Evolutionary conservation across 2,329 filamentous ascomycete species (phyloP).

Genomic region (Aspergillus sp.): DNA sequence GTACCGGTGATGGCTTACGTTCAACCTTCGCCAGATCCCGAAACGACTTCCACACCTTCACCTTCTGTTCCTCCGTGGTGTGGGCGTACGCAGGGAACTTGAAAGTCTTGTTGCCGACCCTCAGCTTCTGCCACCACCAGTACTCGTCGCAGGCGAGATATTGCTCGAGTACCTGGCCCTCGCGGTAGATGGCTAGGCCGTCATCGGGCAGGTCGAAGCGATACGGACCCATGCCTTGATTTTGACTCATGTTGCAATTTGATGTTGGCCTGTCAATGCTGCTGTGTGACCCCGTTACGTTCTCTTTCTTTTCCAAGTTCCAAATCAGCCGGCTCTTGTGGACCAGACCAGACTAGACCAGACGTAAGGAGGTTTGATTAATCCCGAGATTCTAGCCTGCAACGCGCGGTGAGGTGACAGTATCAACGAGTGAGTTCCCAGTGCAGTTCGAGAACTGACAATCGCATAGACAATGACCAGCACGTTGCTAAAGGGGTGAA

Average conservation of each 20-base stretch:
- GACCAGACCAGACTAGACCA: neutral
- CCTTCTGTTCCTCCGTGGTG: slow-evolving; percentile 1
- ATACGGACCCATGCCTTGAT: neutral
- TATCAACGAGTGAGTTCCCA: neutral
- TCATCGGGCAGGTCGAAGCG: neutral
- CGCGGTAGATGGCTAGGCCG: neutral
- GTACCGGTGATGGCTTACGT: neutral
- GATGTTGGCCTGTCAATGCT: neutral
- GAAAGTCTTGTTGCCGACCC: neutral
- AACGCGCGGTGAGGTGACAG: neutral
- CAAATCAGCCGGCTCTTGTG: neutral
- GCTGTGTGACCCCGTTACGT: neutral
- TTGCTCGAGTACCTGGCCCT: neutral
- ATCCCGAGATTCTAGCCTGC: too few relatives aligned
- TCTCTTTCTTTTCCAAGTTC: neutral
- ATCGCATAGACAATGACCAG: neutral
- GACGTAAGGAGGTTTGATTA: too few relatives aligned
- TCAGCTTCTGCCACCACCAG: slow-evolving; percentile 5
- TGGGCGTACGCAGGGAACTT: neutral
- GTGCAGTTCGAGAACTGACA: neutral
- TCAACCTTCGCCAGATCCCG: neutral
- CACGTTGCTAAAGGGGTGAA: neutral
- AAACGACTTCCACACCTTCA: slow-evolving; percentile 5
- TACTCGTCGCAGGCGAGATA: slow-evolving; percentile 4
- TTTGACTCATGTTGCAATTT: neutral